Conservation (phyloP, 441 rosid species). For the Euphorbia celastroides region DNA sequence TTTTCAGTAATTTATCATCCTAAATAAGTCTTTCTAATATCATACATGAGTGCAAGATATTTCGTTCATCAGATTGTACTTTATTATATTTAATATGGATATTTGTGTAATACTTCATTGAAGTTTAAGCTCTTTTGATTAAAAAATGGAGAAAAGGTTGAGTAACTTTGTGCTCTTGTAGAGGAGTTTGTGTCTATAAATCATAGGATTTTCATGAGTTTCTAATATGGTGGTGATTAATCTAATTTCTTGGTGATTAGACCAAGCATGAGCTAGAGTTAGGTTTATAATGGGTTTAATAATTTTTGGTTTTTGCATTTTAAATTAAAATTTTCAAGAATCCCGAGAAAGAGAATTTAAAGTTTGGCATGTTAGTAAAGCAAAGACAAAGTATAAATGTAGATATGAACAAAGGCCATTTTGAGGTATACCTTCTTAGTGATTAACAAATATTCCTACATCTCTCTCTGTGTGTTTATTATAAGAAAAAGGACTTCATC, state of each 20-base stretch:
- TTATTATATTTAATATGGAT: no score
- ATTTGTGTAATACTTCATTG: no score
- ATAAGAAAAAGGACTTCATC: constrained; percentile 17
- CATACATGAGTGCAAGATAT: no score
- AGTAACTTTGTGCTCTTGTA: not conserved
- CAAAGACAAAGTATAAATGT: constrained; percentile 64
- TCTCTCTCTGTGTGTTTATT: constrained; percentile 21
- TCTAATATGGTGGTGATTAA: constrained; percentile 26
- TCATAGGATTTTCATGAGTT: constrained; percentile 5
- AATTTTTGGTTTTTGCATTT: no score
- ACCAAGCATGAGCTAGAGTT: constrained; percentile 23
- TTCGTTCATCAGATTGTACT: no score
- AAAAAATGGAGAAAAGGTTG: not conserved
- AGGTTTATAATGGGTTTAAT: constrained; percentile 10
- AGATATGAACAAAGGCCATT: constrained; percentile 30
- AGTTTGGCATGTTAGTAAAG: constrained; percentile 80
- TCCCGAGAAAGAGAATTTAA: constrained; percentile 55
- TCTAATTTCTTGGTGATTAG: constrained; percentile 19
- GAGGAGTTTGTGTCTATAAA: not conserved
- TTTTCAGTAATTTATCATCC: no score
- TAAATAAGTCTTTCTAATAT: no score
- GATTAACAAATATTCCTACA: constrained; percentile 40
- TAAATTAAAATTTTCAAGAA: constrained; percentile 35
- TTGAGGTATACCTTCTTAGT: constrained; percentile 45
- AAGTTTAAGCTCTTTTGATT: not conserved